Evolutionary conservation across 2,329 filamentous ascomycete species (phyloP).

Genomic region (Gnomoniopsis smithogilvyi): DNA sequence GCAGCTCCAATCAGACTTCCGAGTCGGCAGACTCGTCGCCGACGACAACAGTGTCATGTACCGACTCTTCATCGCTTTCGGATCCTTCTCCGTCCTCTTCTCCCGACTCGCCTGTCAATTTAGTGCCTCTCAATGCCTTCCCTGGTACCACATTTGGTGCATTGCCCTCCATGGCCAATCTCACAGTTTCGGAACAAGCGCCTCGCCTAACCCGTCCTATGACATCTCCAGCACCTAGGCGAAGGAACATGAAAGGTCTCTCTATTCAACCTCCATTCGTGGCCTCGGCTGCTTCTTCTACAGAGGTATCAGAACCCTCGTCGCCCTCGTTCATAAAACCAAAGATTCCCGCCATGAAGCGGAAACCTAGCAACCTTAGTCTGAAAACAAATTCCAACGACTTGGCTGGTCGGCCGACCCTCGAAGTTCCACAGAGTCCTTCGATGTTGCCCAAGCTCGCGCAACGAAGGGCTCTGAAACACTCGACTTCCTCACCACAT

Average conservation of each 20-base stretch:
- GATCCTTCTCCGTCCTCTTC: slow-evolving; percentile 91
- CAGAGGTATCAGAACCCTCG: slow-evolving; percentile 61
- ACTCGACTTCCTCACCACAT: slow-evolving; percentile 65
- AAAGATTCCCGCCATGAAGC: slow-evolving; percentile 64
- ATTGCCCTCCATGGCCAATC: slow-evolving; percentile 43
- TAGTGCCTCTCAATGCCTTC: slow-evolving; percentile 69
- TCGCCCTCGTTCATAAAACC: slow-evolving; percentile 81
- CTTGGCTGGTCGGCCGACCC: slow-evolving; percentile 43
- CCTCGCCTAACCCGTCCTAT: slow-evolving; percentile 51
- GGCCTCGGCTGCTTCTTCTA: slow-evolving; percentile 42
- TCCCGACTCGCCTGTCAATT: slow-evolving; percentile 79
- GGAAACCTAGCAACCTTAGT: slow-evolving; percentile 75
- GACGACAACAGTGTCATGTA: slow-evolving; percentile 88
- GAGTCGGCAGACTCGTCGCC: slow-evolving; percentile 93
- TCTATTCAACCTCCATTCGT: slow-evolving; percentile 67
- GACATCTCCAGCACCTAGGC: slow-evolving; percentile 67
- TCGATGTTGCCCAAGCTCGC: slow-evolving; percentile 51
- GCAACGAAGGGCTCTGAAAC: slow-evolving; percentile 61
- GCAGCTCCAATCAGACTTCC: slow-evolving; percentile 73
- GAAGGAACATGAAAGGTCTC: slow-evolving; percentile 82
- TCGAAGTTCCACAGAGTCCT: slow-evolving; percentile 56
- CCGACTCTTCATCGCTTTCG: slow-evolving; percentile 85
- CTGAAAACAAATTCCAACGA: slow-evolving; percentile 68
- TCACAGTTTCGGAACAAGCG: slow-evolving; percentile 40
- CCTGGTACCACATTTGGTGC: slow-evolving; percentile 56